Base-by-base conservation (phyloP, 2,329 filamentous ascomycete genomes). In the Cercospora janseana region DNA sequence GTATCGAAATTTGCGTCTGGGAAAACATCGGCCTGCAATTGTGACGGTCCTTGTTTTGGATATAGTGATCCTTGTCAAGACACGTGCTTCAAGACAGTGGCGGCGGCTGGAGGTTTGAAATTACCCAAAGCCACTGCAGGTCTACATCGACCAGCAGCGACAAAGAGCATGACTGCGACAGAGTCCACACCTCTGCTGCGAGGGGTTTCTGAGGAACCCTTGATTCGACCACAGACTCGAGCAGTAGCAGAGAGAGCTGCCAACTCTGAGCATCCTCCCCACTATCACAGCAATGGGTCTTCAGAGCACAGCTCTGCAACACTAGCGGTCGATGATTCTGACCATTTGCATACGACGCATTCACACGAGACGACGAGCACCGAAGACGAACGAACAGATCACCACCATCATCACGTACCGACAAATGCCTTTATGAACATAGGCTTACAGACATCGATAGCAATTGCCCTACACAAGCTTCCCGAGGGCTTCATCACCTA, bases 381-480 rank as follows among this genome's bases (percentile, higher is more conserved):
- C 29, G 43, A 47, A 20, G 41, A 54, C 21, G 47, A 47, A 34
- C 38, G 44, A 7, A 35, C 53, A n/a, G 60, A 64, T 15, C 59
- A 71, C 58, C 89, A 96, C 64, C 92, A 98, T 64, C 92, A 98
- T 69, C 93, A 98, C 68, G 92, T 97, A 3, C 88, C 92, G 0
- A 85, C 88, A 55, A 97, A 97, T 64, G 89, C 88, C 4, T 98
- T 96, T 68, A 76, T 97, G 55, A 88, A 88, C 45, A 93, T 97
- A 53, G 91, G 93, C n/a, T 80, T 98, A 1, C 93, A 98, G 69
- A 97, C 93, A 0, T 92, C 88, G 12, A 85, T 96, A 43, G 93
- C 93, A 4, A 97, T 98, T 56, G 90, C 92, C 6, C 76, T 98
- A 1, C 93, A 98, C 75, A 98, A 98, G 68, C 86, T 97, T 27